These are phyloP conservation scores for Apiospora marii DNA, from an alignment of 2,329 filamentous ascomycete genomes.

Conservation along the genomic window DNA sequence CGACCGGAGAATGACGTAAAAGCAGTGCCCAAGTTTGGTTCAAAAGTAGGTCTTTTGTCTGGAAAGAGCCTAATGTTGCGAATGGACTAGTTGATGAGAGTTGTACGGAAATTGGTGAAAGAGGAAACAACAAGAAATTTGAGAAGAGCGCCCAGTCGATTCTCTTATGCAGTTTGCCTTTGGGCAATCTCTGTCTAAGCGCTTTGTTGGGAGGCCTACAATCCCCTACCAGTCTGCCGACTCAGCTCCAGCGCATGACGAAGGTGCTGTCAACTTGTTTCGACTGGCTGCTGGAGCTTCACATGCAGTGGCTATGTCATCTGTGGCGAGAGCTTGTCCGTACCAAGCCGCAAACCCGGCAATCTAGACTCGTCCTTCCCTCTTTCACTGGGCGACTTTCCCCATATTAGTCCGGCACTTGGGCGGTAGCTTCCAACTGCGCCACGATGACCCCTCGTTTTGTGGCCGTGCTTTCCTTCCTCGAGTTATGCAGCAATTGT, in stretches of 20 bases:
- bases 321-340: constrained; percentile 8
- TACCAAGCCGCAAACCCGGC: not conserved
- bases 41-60: not conserved
- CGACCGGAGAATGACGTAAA: constrained; percentile 12
- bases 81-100: not conserved
- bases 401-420: constrained; percentile 13
- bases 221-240: not conserved
- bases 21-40: not conserved
- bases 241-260: constrained; percentile 5
- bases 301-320: constrained; percentile 22
- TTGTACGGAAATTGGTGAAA: not conserved
- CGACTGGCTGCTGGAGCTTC: constrained; percentile 14
- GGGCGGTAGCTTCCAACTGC: not conserved
- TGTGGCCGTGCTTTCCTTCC: not conserved
- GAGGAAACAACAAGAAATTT: not conserved
- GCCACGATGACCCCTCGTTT: not conserved
- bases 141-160: not conserved
- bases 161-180: constrained; percentile 3
- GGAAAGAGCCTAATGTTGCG: not conserved
- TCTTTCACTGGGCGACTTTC: not conserved
- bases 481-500: not conserved
- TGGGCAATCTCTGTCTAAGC: not conserved
- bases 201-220: constrained; percentile 17
- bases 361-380: constrained; percentile 9
- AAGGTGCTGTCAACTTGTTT: constrained; percentile 1